Evolutionary conservation across 148 eudicot genomes (phyloP), one percentile per base, ranked within the genome.

Genomic region (Rhododendron molle): DNA sequence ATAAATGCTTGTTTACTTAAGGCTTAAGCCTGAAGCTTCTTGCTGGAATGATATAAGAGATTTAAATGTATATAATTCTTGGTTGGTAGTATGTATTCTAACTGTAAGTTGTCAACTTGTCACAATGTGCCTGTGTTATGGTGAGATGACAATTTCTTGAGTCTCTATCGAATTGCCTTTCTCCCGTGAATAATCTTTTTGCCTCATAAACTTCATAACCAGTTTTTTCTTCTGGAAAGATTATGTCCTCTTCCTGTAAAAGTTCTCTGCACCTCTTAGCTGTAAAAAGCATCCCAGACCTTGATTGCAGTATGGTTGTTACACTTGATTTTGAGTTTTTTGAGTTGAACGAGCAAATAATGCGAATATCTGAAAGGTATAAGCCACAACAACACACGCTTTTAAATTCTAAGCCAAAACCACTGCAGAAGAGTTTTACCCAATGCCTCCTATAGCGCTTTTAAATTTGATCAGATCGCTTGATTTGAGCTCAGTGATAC

Each of bases 21-120:
- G 52, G 72, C 85, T 16, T 60, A 44, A 58, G 6, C 88, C 52
- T 76, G 28, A 34, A 38, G 43, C 72, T 86, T 65, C 23, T 30
- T 82, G 76, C 73, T 65, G 1, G 54, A 71, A 32, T 18, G 3
- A 4, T 38, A 49, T 15, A 38, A 52, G 81, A 76, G 62, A 73
- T 73, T 73, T 71, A 23, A 83, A 49, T n/a, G 26, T 40, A 30
- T 11, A 40, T 38, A 60, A 40, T 43, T 80, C 11, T 34, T 73
- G 49, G 54, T 69, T 40, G 67, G 18, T 49, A 15, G 28, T 32
- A 11, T 72, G 44, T 28, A 73, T 47, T 46, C 32, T 50, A 21
- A 28, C 32, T 71, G 62, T 18, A 36, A 28, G 74, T 69, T 69
- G 34, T 69, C 74, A 73, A 69, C 34, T 69, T 69, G 74, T 26